Evolutionary conservation across 2,329 filamentous ascomycete genomes (phyloP).

Genomic region (Sporothrix luriei): DNA sequence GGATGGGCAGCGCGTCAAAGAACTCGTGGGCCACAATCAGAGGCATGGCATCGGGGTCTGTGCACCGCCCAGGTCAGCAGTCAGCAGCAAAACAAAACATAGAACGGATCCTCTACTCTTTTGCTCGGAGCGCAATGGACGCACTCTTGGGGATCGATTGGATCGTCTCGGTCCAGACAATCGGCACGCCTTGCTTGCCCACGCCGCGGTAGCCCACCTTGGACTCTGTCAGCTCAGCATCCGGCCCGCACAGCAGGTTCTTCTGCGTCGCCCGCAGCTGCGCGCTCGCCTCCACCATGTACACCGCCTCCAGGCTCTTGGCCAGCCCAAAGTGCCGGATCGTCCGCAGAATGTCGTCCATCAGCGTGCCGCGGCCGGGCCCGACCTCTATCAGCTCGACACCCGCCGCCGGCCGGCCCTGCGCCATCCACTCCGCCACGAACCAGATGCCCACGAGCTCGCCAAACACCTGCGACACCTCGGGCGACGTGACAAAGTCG

Average conservation of each 20-base stretch:
- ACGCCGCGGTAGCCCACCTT: conserved; percentile 72
- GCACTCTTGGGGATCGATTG: conserved; percentile 73
- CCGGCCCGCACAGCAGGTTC: conserved; percentile 74
- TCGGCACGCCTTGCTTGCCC: conserved; percentile 76
- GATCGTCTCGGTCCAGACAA: conserved; percentile 89
- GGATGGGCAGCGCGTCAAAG: conserved; percentile 96
- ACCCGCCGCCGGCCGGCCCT: conserved; percentile 71
- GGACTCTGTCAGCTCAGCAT: conserved; percentile 67
- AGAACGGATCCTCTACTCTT: too few species aligned
- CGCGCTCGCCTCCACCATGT: conserved; percentile 90
- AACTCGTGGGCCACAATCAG: conserved; percentile 98
- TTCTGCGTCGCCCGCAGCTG: conserved; percentile 77
- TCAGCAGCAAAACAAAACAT: too few species aligned
- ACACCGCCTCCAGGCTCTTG: conserved; percentile 78
- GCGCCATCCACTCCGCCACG: conserved; percentile 93
- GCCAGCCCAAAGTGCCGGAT: conserved; percentile 79
- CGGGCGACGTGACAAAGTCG: conserved; percentile 95
- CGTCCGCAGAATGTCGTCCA: conserved; percentile 95
- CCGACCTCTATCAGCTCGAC: conserved; percentile 93
- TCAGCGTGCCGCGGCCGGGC: conserved; percentile 89
- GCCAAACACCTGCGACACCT: conserved; percentile 96
- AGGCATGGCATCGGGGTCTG: conserved; percentile 70
- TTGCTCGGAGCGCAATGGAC: neutral
- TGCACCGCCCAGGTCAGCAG: neutral
- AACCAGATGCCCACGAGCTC: conserved; percentile 95